Conservation (phyloP, 345 rosid genomes). For the Eutrema heterophyllum region DNA sequence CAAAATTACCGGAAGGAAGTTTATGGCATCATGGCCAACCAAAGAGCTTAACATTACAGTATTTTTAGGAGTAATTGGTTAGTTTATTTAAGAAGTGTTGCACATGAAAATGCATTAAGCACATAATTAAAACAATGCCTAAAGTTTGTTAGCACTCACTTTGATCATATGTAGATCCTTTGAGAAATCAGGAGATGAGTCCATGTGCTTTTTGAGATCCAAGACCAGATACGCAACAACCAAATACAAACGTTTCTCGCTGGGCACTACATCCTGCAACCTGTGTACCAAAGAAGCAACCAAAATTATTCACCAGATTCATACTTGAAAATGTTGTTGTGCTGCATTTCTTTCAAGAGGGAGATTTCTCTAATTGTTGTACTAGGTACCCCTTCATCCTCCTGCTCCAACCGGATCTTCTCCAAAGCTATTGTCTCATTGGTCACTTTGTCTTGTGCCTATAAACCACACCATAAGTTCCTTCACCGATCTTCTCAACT, state of each 20-base stretch:
- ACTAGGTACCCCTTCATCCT: slow-evolving; percentile 99
- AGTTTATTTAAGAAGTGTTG: neutral
- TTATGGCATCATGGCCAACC: neutral
- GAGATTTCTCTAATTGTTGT: slow-evolving; percentile 97
- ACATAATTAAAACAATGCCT: neutral
- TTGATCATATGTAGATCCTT: slow-evolving; percentile 77
- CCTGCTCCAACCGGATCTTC: slow-evolving; percentile 96
- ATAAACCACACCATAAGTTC: slow-evolving; percentile 96
- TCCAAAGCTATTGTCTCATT: slow-evolving; percentile 93
- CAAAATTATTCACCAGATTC: neutral
- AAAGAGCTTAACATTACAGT: neutral
- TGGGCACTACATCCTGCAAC: slow-evolving; percentile 98
- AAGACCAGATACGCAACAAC: slow-evolving; percentile 95
- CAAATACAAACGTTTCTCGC: slow-evolving; percentile 86
- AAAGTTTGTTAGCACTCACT: slow-evolving; percentile 43
- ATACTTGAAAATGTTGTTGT: slow-evolving; percentile 87
- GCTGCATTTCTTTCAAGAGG: slow-evolving; percentile 98
- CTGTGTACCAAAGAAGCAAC: slow-evolving; percentile 34
- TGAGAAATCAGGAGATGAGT: slow-evolving; percentile 81
- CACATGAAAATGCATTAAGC: neutral
- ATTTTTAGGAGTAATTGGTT: neutral
- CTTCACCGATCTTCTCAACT: slow-evolving; percentile 99
- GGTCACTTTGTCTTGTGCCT: slow-evolving; percentile 85
- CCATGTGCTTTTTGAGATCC: slow-evolving; percentile 99
- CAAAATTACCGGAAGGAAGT: neutral